Base-by-base conservation (phyloP, 306 rosid genomes). In the Adenanthera pavonina region DNA sequence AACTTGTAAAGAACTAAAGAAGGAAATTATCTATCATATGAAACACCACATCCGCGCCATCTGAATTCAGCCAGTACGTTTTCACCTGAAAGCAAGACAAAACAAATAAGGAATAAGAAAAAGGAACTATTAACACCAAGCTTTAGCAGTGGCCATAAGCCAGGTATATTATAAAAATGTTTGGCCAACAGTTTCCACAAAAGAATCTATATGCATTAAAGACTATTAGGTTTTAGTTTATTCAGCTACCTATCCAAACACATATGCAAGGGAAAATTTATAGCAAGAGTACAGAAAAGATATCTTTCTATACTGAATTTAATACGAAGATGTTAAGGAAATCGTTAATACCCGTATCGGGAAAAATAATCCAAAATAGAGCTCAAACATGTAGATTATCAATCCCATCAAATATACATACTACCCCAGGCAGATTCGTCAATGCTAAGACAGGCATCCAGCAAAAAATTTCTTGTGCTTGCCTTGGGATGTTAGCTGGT, bases 21-120 rank as follows among this genome's bases (percentile, higher is more conserved):
- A 89, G 91, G 80, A 95, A 93, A 86, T 88, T 88, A 83, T 93
- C 99, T 57, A 93, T 93, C 87, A 95, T 93, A 78, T 95, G 99
- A 83, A 75, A 87, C 78, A 93, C 94, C 83, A 95, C 99, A 83
- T 90, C 98, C 1, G 95, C 94, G 68, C 99, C 98, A 84, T 95
- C 99, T 20, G 98, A 95, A 89, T 93, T 93, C 78, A 92, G 57
- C 97, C 98, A 93, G 83, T 90, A 93, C 46, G 86, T 90, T 90
- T 93, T 92, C 84, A 95, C 99, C 99, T 95, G 91, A 84, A 76
- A 57, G 19, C 62, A 91, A 47, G 74, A 75, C 44, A 51, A 43
- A 73, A 56, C 19, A 86, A 56, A 69, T 19, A 68, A 17, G 5
- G 33, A 20, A 62, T 78, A 57, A 83, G 70, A 16, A 72, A 46